Percentiles rank a stretch among this genome's conserved stretches.
phyloP scores from a whole-genome alignment of 1,139 yeast species.

The Scheffersomyces lignicola region DNA sequence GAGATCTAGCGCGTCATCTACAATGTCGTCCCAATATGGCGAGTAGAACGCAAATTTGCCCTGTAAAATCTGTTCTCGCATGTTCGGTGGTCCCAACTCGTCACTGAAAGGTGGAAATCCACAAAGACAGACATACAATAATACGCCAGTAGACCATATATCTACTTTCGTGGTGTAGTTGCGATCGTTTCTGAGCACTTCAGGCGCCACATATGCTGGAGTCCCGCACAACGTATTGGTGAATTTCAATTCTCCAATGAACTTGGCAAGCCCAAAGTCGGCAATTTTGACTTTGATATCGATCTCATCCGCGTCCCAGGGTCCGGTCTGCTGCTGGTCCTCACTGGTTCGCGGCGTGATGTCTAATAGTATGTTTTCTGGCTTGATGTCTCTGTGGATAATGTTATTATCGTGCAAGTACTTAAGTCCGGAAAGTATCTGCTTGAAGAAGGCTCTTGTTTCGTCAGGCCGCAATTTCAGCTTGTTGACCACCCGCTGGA shows the following conservation, averaged over 20 bases:
- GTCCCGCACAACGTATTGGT: constrained; percentile 82
- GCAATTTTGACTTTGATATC: constrained; percentile 73
- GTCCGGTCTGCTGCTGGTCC: constrained; percentile 62
- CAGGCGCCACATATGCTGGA: constrained; percentile 85
- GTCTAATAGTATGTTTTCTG: constrained; percentile 83
- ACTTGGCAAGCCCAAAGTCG: constrained; percentile 78
- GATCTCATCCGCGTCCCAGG: constrained; percentile 65
- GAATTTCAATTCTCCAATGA: constrained; percentile 72
- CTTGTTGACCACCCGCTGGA: constrained; percentile 67
- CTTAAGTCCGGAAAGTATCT: constrained; percentile 59
- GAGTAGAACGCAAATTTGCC: constrained; percentile 74
- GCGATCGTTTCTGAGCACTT: constrained; percentile 53
- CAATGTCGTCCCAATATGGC: constrained; percentile 76
- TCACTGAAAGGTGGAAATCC: constrained; percentile 88
- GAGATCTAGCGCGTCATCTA: constrained; percentile 63
- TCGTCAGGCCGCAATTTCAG: constrained; percentile 61
- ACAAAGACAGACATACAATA: constrained; percentile 72
- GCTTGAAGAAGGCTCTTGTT: constrained; percentile 59
- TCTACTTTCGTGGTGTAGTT: constrained; percentile 73
- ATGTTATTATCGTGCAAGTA: constrained; percentile 73
- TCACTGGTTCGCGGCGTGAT: constrained; percentile 45
- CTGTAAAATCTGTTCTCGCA: constrained; percentile 69
- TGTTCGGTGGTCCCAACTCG: constrained; percentile 74
- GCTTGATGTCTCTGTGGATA: constrained; percentile 87
- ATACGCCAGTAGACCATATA: constrained; percentile 79